These are phyloP conservation scores for Saturnispora halmiae DNA, from an alignment of 805 yeast species.

Conservation along the genomic window DNA sequence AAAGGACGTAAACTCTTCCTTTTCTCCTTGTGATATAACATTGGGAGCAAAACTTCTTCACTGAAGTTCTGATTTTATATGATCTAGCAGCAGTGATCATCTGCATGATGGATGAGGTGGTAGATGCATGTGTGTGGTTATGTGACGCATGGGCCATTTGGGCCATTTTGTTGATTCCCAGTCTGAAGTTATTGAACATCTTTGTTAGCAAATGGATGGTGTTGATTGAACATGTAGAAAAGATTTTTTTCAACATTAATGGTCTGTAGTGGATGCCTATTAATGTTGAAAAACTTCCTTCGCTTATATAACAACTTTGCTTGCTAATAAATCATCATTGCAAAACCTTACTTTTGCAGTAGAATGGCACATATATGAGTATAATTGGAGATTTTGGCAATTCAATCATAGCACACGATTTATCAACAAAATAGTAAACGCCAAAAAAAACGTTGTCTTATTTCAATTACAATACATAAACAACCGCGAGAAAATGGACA, in stretches of 20 bases:
- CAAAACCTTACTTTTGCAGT: too few species aligned
- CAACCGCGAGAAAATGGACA: constrained; percentile 10
- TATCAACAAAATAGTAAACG: too few species aligned
- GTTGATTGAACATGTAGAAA: neutral
- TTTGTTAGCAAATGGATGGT: constrained; percentile 12
- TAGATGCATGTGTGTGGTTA: constrained; percentile 6
- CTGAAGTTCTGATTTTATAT: constrained; percentile 87
- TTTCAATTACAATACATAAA: too few species aligned
- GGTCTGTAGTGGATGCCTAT: too few species aligned
- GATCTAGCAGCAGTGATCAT: constrained; percentile 39
- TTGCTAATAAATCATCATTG: too few species aligned
- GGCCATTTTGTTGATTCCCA: constrained; percentile 20
- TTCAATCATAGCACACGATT: too few species aligned
- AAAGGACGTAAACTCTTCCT: constrained; percentile 87
- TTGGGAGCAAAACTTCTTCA: constrained; percentile 86
- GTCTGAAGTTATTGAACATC: constrained; percentile 22
- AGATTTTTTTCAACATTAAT: neutral
- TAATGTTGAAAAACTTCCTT: too few species aligned
- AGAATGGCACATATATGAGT: too few species aligned
- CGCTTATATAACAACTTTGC: too few species aligned
- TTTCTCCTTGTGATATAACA: constrained; percentile 91
- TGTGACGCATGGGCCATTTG: constrained; percentile 11
- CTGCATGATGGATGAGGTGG: constrained; percentile 12
- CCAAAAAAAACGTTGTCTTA: neutral
- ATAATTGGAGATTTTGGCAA: too few species aligned